Conservation (phyloP, 2,329 filamentous ascomycete genomes). For the Pestalotiopsis sp. region DNA sequence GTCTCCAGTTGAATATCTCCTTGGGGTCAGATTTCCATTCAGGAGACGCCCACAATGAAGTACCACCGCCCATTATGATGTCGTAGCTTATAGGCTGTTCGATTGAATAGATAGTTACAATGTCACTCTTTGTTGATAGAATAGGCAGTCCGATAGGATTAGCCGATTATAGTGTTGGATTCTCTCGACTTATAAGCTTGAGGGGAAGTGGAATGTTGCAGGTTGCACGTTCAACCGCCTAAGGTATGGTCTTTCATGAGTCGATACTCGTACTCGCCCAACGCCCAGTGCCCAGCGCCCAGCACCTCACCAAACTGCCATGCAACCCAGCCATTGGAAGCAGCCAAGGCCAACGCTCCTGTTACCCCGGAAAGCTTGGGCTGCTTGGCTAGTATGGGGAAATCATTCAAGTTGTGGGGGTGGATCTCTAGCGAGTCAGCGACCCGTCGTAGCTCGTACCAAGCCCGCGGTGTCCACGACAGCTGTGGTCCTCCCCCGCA, state of each 20-base stretch:
- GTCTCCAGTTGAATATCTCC: conserved; percentile 39
- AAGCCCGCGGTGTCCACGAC: background rate
- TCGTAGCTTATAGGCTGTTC: background rate
- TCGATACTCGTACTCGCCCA: background rate
- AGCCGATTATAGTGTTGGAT: background rate
- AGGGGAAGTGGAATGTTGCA: background rate
- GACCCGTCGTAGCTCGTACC: background rate
- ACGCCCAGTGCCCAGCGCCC: background rate
- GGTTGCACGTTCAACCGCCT: background rate
- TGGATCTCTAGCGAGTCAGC: background rate
- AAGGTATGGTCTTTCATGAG: background rate
- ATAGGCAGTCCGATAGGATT: background rate
- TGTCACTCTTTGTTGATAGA: background rate
- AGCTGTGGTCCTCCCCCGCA: background rate
- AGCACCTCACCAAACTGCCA: background rate
- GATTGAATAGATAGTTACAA: background rate
- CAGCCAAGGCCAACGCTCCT: background rate
- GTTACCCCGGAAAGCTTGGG: conserved; percentile 12
- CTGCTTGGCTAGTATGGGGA: background rate
- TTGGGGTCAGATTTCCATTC: conserved; percentile 38
- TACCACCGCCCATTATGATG: conserved; percentile 37
- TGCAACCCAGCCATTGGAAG: background rate
- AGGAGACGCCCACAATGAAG: conserved; percentile 38
- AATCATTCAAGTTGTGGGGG: background rate
- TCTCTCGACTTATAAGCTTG: background rate